Evolutionary conservation across 2,329 filamentous ascomycete species (phyloP), one percentile per base, ranked within the genome.

Genomic region (Chaetomiaceae sp.): DNA sequence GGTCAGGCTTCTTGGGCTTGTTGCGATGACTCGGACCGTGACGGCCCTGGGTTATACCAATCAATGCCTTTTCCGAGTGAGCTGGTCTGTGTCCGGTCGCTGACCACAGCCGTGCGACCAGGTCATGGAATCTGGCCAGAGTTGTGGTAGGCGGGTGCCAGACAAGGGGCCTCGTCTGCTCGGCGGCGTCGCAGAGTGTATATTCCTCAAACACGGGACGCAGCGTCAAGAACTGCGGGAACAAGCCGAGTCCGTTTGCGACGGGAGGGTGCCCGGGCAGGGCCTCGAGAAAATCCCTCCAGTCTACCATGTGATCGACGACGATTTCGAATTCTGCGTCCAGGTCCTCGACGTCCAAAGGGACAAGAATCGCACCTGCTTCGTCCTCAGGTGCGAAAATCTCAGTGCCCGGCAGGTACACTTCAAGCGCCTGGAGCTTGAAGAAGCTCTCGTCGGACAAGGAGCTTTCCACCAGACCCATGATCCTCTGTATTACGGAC

Each of bases 151-250:
- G 16, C 2, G 48, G 50, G 7, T 55, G 11, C 47, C 48, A 58
- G 2, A 7, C 18, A 8, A 41, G 2, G 4, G 34, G 16, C 14
- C 48, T 33, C 2, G 25, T 9, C 5, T 10, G 18, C 23, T 23
- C 10, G 23, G 36, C 23, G 2, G 3, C 34, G n/a, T 48, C 50
- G 9, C 37, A 13, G 5, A 58, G 23, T 8, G 40, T 48, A 18
- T 61, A 59, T 4, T 36, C 2, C 16, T 23, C 25, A 23, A 56
- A 64, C 23, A 61, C 34, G 4, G 63, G 63, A 10, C 58, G 57
- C 3, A 62, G 13, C 2, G 52, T 29, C 9, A 64, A 46, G 18
- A 61, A 63, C 30, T 54, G 48, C 6, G 60, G 58, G 48, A 54
- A 62, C 30, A 52, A 13, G 13, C 32, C 25, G 14, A 58, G 11